Evolutionary conservation across 2,329 filamentous ascomycete species (phyloP), one percentile per base, ranked within the genome.

Genomic region (Sclerotinia glacialis): DNA sequence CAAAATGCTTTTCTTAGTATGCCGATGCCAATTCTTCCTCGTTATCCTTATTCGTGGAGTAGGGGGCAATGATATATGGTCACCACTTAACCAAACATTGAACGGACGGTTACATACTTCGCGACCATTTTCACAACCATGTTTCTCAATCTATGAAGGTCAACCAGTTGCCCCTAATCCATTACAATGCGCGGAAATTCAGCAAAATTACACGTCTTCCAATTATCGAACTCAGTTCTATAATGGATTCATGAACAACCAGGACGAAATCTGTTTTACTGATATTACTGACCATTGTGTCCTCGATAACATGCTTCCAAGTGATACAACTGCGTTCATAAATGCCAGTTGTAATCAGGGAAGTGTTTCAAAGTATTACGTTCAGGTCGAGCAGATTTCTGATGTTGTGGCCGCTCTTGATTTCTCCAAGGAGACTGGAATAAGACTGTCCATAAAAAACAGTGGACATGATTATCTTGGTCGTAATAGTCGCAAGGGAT

Each of bases 391-490:
- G 26, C 63, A 31, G n/a, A 74, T 71, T 16, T 69, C 83, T 5
- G 76, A 81, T 40, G 83, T 83, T 71, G 79, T 79, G 2, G 77
- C 79, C 1, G 76, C 78, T 47, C 74, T 81, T 40, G 77, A 81
- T 26, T 71, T 83, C 37, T 76, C 81, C 3, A 71, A 81, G 23
- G 68, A 77, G 2, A 72, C 81, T 40, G 81, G 81, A 44, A 77
- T 70, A 28, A 74, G n/a, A 78, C 76, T 0, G 77, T 79, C 6
- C 77, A 68, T 72, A n/a, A 71, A 72, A 62, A 72, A 72, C 55
- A 72, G 66, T 55, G 71, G 71, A 0, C 71, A 72, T 60, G 71
- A 72, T 64, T 72, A 71, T 67, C 74, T 70, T 5, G 75, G 71
- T n/a, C 65, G 67, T 16, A 71, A 64, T 65, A 70, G 68, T 54